Evolutionary conservation across 495 filamentous ascomycete genomes (phyloP).

Genomic region (Aspergillus haitiensis): DNA sequence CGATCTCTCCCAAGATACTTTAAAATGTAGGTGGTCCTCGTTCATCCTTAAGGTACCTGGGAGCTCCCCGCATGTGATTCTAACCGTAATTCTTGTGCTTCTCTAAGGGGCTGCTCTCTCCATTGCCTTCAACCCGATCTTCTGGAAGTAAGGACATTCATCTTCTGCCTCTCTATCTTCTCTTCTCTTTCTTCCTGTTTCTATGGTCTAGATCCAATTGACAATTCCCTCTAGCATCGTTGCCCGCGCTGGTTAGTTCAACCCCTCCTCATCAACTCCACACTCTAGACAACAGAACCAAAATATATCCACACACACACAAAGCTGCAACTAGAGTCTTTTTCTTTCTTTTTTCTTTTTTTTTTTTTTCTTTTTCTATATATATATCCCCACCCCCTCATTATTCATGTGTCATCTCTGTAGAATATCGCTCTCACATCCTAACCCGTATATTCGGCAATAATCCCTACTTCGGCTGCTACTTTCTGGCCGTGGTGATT

Average conservation of each 20-base stretch:
- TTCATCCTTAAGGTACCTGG: neutral
- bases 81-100: constrained; percentile 20
- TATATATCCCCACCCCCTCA: too few relatives aligned
- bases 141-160: constrained; percentile 53
- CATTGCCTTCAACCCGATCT: constrained; percentile 57
- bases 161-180: neutral
- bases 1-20: constrained; percentile 46
- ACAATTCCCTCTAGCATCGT: constrained; percentile 37
- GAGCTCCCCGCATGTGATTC: constrained; percentile 38
- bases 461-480: constrained; percentile 80
- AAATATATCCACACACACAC: constrained; percentile 8
- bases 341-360: constrained; percentile 6
- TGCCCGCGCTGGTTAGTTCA: constrained; percentile 46
- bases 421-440: constrained; percentile 88
- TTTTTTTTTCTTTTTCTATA: neutral
- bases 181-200: neutral
- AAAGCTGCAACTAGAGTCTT: constrained; percentile 11
- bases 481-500: constrained; percentile 82
- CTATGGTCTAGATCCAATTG: constrained; percentile 15
- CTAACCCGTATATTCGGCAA: constrained; percentile 81
- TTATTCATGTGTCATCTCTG: constrained; percentile 6
- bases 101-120: constrained; percentile 46
- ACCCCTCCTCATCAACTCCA: constrained; percentile 8
- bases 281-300: constrained; percentile 4
- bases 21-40: constrained; percentile 38